Evolutionary conservation across 805 yeast species (phyloP), one percentile per base, ranked within the genome.

Genomic region (Starmerella geochares): DNA sequence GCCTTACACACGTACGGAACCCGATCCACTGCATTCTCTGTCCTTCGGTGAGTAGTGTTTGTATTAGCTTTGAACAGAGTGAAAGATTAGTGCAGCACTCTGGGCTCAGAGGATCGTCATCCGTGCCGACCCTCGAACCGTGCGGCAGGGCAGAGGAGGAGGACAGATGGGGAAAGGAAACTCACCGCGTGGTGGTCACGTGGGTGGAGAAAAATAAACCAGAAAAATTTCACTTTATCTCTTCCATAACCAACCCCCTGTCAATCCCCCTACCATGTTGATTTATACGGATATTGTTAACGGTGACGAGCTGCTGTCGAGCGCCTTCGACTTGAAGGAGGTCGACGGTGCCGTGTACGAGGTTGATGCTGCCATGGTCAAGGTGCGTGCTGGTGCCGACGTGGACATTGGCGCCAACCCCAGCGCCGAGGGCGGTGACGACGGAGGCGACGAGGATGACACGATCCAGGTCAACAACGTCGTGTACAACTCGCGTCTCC

Each of bases 371-470:
- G 75, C 78, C 65, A 81, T 87, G 92, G 79, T 92, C 71, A 81
- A 76, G 65, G 86, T 92, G 65, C 81, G 79, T 71, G 69, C 71
- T 38, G 84, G 86, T 68, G 96, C 80, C 66, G 92, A 92, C 68
- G 80, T 92, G 64, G 97, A 92, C 73, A 92, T 92, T 71, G 98
- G 98, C 76, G 98, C 95, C 67, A 92, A 92, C 83, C 96, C 98
- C 68, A 86, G 96, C 65, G 96, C 97, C 62, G 98, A 92, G 76
- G 97, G 76, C 62, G 96, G 75, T 69, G 86, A 68, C 49, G 87
- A 71, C 38, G 95, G 83, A 32, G 69, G 79, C 47, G 97, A 86
- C 65, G 95, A 84, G 48, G 86, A 82, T 72, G 90, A 83, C 74
- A 76, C 86, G 62, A 94, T 86, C 67, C 78, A 86, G 65, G 96